Percentiles rank a stretch among this genome's conserved stretches.
These are phyloP conservation scores for Nakataea oryzae DNA, from an alignment of 2,329 filamentous ascomycete genomes.

Conservation along the genomic window DNA sequence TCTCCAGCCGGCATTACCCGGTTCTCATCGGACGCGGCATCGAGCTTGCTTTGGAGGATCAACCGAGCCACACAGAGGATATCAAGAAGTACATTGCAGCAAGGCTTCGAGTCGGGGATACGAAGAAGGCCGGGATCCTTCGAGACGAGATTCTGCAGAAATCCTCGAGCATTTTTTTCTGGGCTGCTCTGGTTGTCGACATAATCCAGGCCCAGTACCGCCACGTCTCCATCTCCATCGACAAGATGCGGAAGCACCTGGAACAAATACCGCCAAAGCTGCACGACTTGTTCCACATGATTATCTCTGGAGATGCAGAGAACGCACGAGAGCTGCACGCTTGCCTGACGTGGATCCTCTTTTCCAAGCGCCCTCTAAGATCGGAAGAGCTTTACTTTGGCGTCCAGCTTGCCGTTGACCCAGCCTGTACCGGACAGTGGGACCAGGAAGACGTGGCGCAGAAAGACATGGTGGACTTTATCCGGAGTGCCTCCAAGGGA, in stretches of 20 bases:
- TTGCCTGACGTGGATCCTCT: conserved; percentile 45
- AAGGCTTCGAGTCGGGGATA: conserved; percentile 14
- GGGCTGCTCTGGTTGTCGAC: conserved; percentile 26
- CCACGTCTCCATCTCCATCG: conserved; percentile 13
- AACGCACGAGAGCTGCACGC: conserved; percentile 28
- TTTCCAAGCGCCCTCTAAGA: conserved; percentile 28
- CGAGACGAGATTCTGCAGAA: conserved; percentile 19
- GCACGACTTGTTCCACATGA: conserved; percentile 36
- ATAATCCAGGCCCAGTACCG: conserved; percentile 24
- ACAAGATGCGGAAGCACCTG: conserved; percentile 16
- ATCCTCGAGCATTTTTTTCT: conserved; percentile 32
- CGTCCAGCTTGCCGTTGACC: conserved; percentile 20
- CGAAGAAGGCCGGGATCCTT: conserved; percentile 8
- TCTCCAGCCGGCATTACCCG: conserved; percentile 38
- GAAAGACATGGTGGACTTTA: conserved; percentile 18
- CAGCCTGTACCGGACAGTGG: conserved; percentile 1
- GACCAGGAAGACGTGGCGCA: conserved; percentile 8
- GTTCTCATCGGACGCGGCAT: conserved; percentile 16
- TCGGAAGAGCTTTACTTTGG: conserved; percentile 30
- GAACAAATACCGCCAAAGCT: conserved; percentile 26
- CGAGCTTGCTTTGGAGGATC: conserved; percentile 20
- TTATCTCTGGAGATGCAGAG: conserved; percentile 34
- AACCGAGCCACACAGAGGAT: conserved; percentile 23
- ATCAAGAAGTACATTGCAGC: conserved; percentile 19
- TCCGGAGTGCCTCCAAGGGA: conserved; percentile 36